Percentiles rank a stretch among this genome's conserved stretches.
Conservation (phyloP, 2,329 filamentous ascomycete species). For the Graphilbum fragrans region DNA sequence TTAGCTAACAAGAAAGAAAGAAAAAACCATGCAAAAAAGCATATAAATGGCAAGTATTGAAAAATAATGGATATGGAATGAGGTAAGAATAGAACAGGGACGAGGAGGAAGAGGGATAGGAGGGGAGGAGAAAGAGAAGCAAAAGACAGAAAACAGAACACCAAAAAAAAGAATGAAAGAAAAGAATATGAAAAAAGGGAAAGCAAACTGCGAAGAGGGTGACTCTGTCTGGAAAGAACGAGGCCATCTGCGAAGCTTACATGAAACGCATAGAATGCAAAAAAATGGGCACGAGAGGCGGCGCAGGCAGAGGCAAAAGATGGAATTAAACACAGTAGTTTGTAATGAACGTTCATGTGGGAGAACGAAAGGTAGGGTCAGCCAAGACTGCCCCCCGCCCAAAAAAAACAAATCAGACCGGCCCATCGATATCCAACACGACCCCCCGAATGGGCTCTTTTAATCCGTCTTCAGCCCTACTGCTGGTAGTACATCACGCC, state of each 20-base stretch:
- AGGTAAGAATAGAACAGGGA: slow-evolving; percentile 11
- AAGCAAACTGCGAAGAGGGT: neutral
- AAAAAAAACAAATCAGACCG: no score
- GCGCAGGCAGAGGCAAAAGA: no score
- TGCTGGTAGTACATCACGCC: slow-evolving; percentile 52
- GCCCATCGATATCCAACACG: no score
- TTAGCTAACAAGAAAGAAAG: no score
- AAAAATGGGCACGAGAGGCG: no score
- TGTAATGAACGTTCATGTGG: no score
- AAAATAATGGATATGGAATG: slow-evolving; percentile 9
- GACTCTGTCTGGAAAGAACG: neutral
- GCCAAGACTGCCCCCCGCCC: no score
- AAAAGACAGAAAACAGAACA: neutral
- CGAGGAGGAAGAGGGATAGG: no score
- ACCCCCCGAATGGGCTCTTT: no score
- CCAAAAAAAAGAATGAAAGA: slow-evolving; percentile 9
- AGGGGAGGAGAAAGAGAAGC: slow-evolving; percentile 1
- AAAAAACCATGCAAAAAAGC: slow-evolving; percentile 10
- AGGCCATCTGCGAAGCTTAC: no score
- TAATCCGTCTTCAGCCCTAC: slow-evolving; percentile 12
- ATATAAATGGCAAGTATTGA: slow-evolving; percentile 2
- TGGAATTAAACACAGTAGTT: no score
- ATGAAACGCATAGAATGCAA: neutral
- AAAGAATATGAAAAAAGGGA: slow-evolving; percentile 9
- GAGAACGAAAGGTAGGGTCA: no score